phyloP scores from a whole-genome alignment of 208 protist species.

The Vickermania spadyakhi region DNA sequence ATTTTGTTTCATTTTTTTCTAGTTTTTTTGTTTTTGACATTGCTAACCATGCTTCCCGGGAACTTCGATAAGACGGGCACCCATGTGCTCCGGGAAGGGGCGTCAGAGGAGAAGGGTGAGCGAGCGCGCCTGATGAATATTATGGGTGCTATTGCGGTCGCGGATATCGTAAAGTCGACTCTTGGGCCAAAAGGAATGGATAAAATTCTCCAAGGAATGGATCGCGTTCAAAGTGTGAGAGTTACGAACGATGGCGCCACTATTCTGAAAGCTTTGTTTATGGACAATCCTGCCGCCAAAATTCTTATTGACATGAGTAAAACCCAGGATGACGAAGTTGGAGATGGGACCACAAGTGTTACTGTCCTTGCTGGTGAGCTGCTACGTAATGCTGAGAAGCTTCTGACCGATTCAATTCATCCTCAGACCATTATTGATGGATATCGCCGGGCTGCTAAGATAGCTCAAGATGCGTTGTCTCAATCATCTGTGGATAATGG shows the following conservation, averaged over 20 bases:
- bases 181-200: constrained; percentile 99
- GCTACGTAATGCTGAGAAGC: constrained; percentile 97
- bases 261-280: constrained; percentile 97
- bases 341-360: constrained; percentile 99
- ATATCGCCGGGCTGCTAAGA: constrained; percentile 73
- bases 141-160: constrained; percentile 83
- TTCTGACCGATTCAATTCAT: constrained; percentile 97
- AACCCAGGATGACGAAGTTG: constrained; percentile 99
- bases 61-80: constrained; percentile 73
- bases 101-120: constrained; percentile 90
- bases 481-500: constrained; percentile 77
- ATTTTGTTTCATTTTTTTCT: no score
- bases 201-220: constrained; percentile 90
- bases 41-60: constrained; percentile 20
- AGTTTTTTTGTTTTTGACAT: constrained; percentile 4
- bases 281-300: constrained; percentile 99
- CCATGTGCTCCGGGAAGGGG: constrained; percentile 75
- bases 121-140: constrained; percentile 89
- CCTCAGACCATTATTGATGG: constrained; percentile 98
- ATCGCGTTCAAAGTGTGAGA: constrained; percentile 74
- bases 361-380: constrained; percentile 98
- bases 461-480: constrained; percentile 82
- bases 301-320: constrained; percentile 99
- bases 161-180: constrained; percentile 99
- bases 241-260: constrained; percentile 99